A percentile compares a stretch with the other conserved stretches of the same genome.
phyloP scores from a whole-genome alignment of 805 yeast species.

The Komagataella phaffii region DNA sequence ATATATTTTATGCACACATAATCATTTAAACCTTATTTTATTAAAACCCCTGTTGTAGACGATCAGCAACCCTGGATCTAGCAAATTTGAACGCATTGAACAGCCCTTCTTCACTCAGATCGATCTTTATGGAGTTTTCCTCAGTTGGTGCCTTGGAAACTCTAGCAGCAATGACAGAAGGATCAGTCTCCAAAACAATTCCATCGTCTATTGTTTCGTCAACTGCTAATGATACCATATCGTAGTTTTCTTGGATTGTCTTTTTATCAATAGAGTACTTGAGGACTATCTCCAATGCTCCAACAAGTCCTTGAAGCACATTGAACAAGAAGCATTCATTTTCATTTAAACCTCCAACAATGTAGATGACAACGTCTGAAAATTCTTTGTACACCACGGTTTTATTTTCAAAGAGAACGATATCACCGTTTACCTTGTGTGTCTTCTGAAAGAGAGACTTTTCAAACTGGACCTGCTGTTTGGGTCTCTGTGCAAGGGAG shows the following conservation, averaged over 20 bases:
- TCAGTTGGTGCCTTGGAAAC: conserved; percentile 78
- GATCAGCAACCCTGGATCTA: conserved; percentile 42
- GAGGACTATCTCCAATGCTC: conserved; percentile 68
- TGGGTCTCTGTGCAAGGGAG: conserved; percentile 14
- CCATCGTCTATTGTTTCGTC: conserved; percentile 95
- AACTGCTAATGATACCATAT: conserved; percentile 70
- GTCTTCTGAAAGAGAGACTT: conserved; percentile 57
- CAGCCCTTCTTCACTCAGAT: conserved; percentile 62
- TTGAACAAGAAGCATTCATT: conserved; percentile 74
- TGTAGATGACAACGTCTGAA: conserved; percentile 58
- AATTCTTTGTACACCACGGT: conserved; percentile 79
- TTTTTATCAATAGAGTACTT: conserved; percentile 63
- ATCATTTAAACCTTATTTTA: background rate
- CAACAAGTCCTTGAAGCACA: conserved; percentile 64
- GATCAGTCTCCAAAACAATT: conserved; percentile 79
- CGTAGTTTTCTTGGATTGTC: conserved; percentile 71
- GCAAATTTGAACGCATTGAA: conserved; percentile 84
- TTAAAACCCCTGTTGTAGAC: conserved; percentile 24
- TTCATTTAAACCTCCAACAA: conserved; percentile 68
- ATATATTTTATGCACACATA: background rate
- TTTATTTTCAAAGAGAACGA: conserved; percentile 65
- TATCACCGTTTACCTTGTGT: conserved; percentile 69
- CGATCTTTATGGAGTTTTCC: conserved; percentile 50
- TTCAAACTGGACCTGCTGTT: conserved; percentile 72
- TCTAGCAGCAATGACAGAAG: conserved; percentile 75